Percentiles rank a stretch among this genome's conserved stretches.
Evolutionary conservation across 345 rosid species (phyloP).

Genomic region (Stellera chamaejasme): DNA sequence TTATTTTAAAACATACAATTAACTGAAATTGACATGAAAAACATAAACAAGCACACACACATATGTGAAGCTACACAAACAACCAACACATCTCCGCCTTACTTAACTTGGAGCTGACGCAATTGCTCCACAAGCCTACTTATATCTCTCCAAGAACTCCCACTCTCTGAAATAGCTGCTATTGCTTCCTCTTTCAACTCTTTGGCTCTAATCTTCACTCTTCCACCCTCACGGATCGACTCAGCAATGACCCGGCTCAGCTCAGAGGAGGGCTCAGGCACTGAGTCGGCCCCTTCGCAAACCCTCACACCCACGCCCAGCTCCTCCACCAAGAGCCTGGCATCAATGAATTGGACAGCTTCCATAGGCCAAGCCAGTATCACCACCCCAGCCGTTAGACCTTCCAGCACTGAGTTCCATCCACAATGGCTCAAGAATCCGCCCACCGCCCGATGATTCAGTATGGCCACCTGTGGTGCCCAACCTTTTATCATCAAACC

Average conservation of each 20-base stretch:
- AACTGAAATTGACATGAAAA: too few relatives aligned
- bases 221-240: constrained; percentile 13
- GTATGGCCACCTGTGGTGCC: constrained; percentile 43
- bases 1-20: too few relatives aligned
- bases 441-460: constrained; percentile 48
- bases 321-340: constrained; percentile 42
- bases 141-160: constrained; percentile 34
- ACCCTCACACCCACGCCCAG: constrained; percentile 41
- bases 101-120: neutral
- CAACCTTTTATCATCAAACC: constrained; percentile 44
- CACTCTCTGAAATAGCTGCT: constrained; percentile 33
- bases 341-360: constrained; percentile 56
- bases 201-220: constrained; percentile 18
- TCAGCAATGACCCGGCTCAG: constrained; percentile 23
- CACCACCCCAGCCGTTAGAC: constrained; percentile 31
- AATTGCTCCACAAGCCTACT: constrained; percentile 28
- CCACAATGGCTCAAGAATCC: constrained; percentile 68
- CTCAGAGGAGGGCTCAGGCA: constrained; percentile 41
- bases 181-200: constrained; percentile 24
- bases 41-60: too few relatives aligned
- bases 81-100: too few relatives aligned
- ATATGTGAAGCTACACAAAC: too few relatives aligned
- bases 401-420: constrained; percentile 69
- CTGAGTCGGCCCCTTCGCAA: constrained; percentile 38
- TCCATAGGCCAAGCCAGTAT: constrained; percentile 70